A percentile compares a stretch with the other conserved stretches of the same genome.
These are phyloP conservation scores for Auriscalpium vulgare DNA, from an alignment of 768 basidiomycete species.

Conservation along the genomic window DNA sequence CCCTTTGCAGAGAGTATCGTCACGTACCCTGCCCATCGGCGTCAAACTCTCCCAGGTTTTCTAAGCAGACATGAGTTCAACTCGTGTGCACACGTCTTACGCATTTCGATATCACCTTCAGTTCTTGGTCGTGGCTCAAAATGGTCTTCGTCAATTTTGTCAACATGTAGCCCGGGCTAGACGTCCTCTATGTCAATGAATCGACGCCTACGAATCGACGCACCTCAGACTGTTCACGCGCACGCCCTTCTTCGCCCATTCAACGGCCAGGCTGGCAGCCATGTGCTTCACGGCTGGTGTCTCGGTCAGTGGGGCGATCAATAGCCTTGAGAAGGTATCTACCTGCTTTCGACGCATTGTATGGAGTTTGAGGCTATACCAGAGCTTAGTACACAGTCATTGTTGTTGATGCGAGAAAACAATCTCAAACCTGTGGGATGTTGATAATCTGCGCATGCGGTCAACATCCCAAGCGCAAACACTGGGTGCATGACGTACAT, in stretches of 20 bases:
- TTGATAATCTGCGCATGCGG: conserved; percentile 60
- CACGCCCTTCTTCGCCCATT: conserved; percentile 89
- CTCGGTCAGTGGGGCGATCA: neutral
- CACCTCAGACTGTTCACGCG: conserved; percentile 80
- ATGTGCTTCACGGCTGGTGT: conserved; percentile 80
- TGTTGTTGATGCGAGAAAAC: neutral
- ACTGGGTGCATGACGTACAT: conserved; percentile 38
- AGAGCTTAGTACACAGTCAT: neutral
- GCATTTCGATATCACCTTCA: conserved; percentile 47
- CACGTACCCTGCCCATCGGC: conserved; percentile 74
- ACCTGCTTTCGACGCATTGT: conserved; percentile 94
- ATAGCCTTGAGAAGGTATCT: conserved; percentile 13
- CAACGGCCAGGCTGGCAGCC: conserved; percentile 87
- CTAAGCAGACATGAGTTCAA: conserved; percentile 28
- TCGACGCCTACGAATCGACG: conserved; percentile 4
- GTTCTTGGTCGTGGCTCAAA: conserved; percentile 61
- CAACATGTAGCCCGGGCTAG: conserved; percentile 89
- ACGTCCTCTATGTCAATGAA: conserved; percentile 1
- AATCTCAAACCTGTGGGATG: conserved; percentile 61
- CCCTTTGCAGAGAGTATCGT: neutral
- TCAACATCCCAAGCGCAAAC: no score
- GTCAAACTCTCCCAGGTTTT: conserved; percentile 80
- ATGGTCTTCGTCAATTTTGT: conserved; percentile 85
- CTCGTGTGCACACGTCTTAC: neutral
- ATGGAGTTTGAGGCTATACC: conserved; percentile 77